These are phyloP conservation scores for Chaetomium strumarium DNA, from an alignment of 2,329 filamentous ascomycete genomes.

Conservation along the genomic window DNA sequence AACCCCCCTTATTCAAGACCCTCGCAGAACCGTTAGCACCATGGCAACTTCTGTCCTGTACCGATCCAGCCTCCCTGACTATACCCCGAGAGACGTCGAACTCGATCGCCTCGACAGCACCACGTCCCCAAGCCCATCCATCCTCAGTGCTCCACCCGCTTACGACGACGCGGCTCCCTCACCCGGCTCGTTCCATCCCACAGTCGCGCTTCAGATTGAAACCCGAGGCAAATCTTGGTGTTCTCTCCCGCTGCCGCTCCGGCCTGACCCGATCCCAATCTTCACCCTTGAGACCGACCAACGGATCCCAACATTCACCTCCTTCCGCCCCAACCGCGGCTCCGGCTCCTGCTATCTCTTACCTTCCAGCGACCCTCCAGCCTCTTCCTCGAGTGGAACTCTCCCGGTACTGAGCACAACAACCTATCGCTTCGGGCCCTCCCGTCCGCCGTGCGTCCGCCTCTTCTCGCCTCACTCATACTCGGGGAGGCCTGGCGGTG, in stretches of 20 bases:
- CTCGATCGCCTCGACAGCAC: constrained; percentile 19
- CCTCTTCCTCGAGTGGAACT: not conserved
- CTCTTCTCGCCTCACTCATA: constrained; percentile 24
- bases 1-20: no score
- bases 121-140: constrained; percentile 4
- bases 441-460: constrained; percentile 43
- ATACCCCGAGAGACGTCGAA: constrained; percentile 8
- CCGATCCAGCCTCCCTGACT: constrained; percentile 1
- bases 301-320: constrained; percentile 37
- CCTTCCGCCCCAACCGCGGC: constrained; percentile 40
- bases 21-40: not conserved
- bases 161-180: constrained; percentile 25
- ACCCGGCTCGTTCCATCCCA: constrained; percentile 35
- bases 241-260: constrained; percentile 36
- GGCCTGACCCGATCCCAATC: constrained; percentile 37
- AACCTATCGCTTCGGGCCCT: constrained; percentile 52
- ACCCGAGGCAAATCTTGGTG: constrained; percentile 39
- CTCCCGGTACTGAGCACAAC: constrained; percentile 41
- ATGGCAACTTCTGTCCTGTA: constrained; percentile 1
- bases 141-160: constrained; percentile 26
- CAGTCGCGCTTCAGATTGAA: constrained; percentile 44
- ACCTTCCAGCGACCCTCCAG: constrained; percentile 25
- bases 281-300: constrained; percentile 29
- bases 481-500: not conserved
- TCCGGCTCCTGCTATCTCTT: constrained; percentile 47